phyloP scores from a whole-genome alignment of 2,329 filamentous ascomycete species.

The Ceratocystis albifundus region DNA sequence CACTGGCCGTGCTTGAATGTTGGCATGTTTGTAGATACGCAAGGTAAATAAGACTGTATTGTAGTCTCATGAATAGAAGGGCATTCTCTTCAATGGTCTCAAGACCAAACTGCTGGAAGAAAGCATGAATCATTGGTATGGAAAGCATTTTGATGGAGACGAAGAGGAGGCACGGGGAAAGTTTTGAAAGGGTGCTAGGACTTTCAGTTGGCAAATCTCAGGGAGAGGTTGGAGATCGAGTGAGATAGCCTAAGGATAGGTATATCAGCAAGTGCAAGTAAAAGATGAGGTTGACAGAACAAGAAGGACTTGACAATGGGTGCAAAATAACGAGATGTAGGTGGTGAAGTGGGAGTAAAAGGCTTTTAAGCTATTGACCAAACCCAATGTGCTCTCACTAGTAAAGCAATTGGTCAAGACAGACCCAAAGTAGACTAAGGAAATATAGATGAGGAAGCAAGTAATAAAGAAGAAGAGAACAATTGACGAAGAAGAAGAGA shows the following conservation, averaged over 20 bases:
- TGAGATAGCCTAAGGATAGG: too few species aligned
- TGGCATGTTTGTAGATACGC: neutral
- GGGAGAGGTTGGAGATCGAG: too few species aligned
- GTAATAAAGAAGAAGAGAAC: conserved; percentile 2
- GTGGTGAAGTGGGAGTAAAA: neutral
- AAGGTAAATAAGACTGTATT: neutral
- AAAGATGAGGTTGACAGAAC: neutral
- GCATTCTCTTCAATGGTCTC: neutral
- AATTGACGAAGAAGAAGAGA: too few species aligned
- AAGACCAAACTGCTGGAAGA: neutral
- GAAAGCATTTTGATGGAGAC: neutral
- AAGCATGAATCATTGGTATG: neutral
- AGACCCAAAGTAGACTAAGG: neutral
- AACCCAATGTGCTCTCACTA: neutral
- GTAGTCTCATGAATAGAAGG: neutral
- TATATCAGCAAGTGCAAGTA: neutral
- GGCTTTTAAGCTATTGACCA: neutral
- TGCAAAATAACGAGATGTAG: neutral
- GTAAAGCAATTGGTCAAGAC: neutral
- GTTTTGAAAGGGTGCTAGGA: neutral
- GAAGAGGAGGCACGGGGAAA: neutral
- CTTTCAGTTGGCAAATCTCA: too few species aligned
- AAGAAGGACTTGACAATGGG: neutral
- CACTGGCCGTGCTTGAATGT: neutral
- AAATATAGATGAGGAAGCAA: neutral